Conservation (phyloP, 768 basidiomycete species). For the Myochromella boudieri region DNA sequence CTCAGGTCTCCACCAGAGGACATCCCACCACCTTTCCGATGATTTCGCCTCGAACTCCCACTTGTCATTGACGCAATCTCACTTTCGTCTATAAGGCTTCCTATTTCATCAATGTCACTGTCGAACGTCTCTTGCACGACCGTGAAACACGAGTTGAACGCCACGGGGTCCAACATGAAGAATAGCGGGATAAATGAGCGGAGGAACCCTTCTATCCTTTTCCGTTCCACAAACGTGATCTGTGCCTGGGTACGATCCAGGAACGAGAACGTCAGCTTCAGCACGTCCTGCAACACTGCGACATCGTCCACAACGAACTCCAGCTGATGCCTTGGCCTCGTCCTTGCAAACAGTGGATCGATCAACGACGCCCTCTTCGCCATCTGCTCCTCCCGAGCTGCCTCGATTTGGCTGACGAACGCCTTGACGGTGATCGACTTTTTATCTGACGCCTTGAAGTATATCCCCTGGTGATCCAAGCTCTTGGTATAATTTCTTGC, state of each 20-base stretch:
- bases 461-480: conserved; percentile 90
- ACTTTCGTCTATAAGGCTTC: conserved; percentile 32
- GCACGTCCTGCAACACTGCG: conserved; percentile 76
- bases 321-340: conserved; percentile 74
- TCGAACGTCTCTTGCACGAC: conserved; percentile 54
- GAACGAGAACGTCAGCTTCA: conserved; percentile 89
- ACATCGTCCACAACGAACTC: conserved; percentile 75
- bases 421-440: conserved; percentile 73
- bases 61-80: conserved; percentile 41
- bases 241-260: conserved; percentile 86
- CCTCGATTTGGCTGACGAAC: conserved; percentile 83
- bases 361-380: conserved; percentile 65
- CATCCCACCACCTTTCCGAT: conserved; percentile 24
- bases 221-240: conserved; percentile 69
- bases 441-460: conserved; percentile 91
- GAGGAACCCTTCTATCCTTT: conserved; percentile 79
- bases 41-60: conserved; percentile 32
- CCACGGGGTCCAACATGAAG: conserved; percentile 69
- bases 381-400: conserved; percentile 79
- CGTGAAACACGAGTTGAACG: conserved; percentile 71
- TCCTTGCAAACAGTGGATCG: conserved; percentile 57
- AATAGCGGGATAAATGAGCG: conserved; percentile 76
- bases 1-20: conserved; percentile 61
- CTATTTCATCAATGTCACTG: conserved; percentile 55
- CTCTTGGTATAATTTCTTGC: conserved; percentile 92